Evolutionary conservation across 2,329 filamentous ascomycete species (phyloP).

Genomic region (Penicillium rolfsii): DNA sequence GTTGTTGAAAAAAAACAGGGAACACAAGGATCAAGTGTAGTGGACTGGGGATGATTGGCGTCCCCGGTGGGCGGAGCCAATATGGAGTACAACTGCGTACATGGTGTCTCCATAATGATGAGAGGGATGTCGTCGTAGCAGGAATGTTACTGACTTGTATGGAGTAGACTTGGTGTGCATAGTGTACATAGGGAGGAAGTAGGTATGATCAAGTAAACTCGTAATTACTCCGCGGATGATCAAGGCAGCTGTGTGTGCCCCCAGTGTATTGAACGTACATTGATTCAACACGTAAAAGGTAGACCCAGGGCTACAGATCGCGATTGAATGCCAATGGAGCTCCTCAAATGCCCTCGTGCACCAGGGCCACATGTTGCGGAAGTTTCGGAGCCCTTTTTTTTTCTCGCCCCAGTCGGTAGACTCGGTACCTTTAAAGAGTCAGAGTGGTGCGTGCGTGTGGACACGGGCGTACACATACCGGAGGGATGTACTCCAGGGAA

Average conservation of each 20-base stretch:
- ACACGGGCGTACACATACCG: slow-evolving; percentile 2
- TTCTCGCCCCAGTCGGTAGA: not conserved
- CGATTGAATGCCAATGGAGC: slow-evolving; percentile 9
- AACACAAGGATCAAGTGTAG: slow-evolving; percentile 21
- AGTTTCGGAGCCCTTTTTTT: slow-evolving; percentile 7
- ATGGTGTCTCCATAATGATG: not conserved
- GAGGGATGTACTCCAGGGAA: slow-evolving; percentile 8
- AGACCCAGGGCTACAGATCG: not conserved
- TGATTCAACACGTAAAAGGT: slow-evolving; percentile 6
- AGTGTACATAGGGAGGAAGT: not conserved
- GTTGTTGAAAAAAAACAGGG: slow-evolving; percentile 24
- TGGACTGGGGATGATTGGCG: slow-evolving; percentile 11
- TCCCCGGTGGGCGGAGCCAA: slow-evolving; percentile 2
- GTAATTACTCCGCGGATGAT: not conserved
- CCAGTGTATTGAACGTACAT: not conserved
- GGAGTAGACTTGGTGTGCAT: not conserved
- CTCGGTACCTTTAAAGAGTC: not conserved
- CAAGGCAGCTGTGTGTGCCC: not conserved
- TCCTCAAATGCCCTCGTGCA: slow-evolving; percentile 17
- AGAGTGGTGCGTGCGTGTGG: not conserved
- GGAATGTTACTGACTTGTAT: not conserved
- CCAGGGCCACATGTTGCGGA: slow-evolving; percentile 17
- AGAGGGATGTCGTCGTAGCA: slow-evolving; percentile 2
- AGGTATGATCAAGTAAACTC: not conserved
- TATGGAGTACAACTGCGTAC: slow-evolving; percentile 1